These are phyloP conservation scores for Macrocybe gigantea DNA, from an alignment of 768 basidiomycete species.

Conservation along the genomic window DNA sequence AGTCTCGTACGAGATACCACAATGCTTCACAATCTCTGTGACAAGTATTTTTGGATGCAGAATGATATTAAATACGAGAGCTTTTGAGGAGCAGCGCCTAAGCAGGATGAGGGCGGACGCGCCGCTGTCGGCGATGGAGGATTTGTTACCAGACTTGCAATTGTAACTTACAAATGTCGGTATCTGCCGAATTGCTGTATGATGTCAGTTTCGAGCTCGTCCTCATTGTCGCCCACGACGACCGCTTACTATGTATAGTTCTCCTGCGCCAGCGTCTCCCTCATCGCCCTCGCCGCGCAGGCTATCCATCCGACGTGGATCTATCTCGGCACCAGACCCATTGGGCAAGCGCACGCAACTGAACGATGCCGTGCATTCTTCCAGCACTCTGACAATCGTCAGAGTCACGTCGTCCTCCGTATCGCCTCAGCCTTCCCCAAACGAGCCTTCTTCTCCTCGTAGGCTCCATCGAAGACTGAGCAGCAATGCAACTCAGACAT, in stretches of 20 bases:
- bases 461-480: background rate
- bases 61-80: conserved; percentile 4
- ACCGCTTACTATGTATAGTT: too few relatives aligned
- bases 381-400: conserved; percentile 1
- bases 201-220: too few relatives aligned
- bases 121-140: too few relatives aligned
- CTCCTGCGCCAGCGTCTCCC: too few relatives aligned
- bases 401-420: background rate
- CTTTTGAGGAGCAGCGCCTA: background rate
- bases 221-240: too few relatives aligned
- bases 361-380: background rate
- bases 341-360: background rate
- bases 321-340: background rate
- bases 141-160: too few relatives aligned
- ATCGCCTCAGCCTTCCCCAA: background rate
- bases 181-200: too few relatives aligned
- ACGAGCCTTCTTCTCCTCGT: background rate
- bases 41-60: conserved; percentile 5
- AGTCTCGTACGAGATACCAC: background rate
- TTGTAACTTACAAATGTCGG: too few relatives aligned
- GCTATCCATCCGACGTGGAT: background rate
- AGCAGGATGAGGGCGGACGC: too few relatives aligned
- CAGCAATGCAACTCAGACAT: background rate
- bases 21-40: conserved; percentile 3
- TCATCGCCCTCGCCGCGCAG: background rate